These are phyloP conservation scores for Leishmania tarentolae DNA, from an alignment of 208 protist species.

Conservation along the genomic window DNA sequence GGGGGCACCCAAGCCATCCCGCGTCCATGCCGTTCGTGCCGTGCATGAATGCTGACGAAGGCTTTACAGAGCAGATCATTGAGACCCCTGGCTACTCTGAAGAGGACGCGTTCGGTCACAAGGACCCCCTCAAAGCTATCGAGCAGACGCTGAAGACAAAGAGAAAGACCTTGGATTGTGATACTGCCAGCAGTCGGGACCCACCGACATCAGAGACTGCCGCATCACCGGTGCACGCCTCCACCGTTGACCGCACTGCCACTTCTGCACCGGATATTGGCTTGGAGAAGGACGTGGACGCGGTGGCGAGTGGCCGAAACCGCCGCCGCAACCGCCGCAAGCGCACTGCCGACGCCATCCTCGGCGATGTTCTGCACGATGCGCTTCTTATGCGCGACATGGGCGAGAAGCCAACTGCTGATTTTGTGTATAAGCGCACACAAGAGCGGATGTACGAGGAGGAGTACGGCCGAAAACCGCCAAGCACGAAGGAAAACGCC, in stretches of 20 bases:
- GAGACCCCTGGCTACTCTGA: constrained; percentile 39
- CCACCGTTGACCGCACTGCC: not conserved
- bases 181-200: not conserved
- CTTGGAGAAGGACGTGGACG: constrained; percentile 23
- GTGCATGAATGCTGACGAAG: not conserved
- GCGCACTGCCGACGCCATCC: constrained; percentile 68
- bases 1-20: not conserved
- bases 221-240: not conserved
- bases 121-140: constrained; percentile 52
- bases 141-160: constrained; percentile 24
- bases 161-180: not conserved
- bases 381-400: constrained; percentile 74
- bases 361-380: constrained; percentile 84
- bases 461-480: constrained; percentile 78
- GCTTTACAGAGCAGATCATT: constrained; percentile 17
- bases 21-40: not conserved
- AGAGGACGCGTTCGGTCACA: constrained; percentile 59
- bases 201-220: not conserved
- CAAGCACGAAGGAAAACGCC: constrained; percentile 62
- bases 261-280: not conserved
- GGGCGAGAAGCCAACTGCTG: constrained; percentile 73
- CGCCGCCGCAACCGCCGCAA: constrained; percentile 61
- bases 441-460: constrained; percentile 87
- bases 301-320: constrained; percentile 23
- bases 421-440: constrained; percentile 87